Conservation (phyloP, 495 filamentous ascomycete genomes). For the Neurospora intermedia region DNA sequence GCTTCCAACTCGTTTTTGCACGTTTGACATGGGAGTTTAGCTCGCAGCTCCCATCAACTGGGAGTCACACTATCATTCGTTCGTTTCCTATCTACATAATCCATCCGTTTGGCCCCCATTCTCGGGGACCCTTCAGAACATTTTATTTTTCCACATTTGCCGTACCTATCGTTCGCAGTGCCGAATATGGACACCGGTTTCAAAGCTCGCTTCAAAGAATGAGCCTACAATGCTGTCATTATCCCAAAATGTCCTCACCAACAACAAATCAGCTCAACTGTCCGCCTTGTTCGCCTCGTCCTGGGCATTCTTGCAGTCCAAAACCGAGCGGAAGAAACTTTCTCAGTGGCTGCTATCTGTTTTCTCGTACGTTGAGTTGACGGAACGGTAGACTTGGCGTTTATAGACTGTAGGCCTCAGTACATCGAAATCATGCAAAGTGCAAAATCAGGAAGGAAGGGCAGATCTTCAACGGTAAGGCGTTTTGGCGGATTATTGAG, state of each 20-base stretch:
- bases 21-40: background rate
- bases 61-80: background rate
- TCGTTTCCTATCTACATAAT: background rate
- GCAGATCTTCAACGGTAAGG: background rate
- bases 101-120: background rate
- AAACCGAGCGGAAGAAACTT: background rate
- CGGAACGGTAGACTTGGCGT: background rate
- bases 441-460: background rate
- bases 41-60: background rate
- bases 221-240: background rate
- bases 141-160: background rate
- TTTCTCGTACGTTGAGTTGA: background rate
- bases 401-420: background rate
- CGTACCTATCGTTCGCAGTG: too few relatives aligned
- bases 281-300: background rate
- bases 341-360: background rate
- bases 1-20: background rate
- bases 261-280: background rate
- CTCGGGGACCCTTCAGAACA: background rate
- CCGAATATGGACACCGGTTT: background rate
- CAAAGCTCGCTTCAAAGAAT: background rate
- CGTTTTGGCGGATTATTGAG: background rate
- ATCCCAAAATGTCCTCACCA: background rate
- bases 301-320: background rate
- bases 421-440: background rate